Percentiles rank a stretch among this genome's conserved stretches.
These are phyloP conservation scores for Madurella mycetomatis DNA, from an alignment of 2,329 filamentous ascomycete species.

Conservation along the genomic window DNA sequence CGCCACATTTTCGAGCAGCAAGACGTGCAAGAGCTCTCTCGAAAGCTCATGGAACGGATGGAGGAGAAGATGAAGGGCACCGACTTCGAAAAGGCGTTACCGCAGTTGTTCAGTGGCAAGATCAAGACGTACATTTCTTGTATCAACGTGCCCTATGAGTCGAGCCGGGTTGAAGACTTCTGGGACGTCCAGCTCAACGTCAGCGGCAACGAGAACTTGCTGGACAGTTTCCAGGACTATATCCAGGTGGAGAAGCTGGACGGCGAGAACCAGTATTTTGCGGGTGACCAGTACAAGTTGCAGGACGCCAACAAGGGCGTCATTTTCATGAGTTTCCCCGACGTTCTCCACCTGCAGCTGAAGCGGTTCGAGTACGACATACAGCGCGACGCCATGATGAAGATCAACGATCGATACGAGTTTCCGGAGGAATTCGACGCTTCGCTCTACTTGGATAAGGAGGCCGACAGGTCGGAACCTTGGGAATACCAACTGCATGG, in stretches of 20 bases:
- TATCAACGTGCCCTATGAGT: conserved; percentile 97
- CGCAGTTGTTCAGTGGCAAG: conserved; percentile 92
- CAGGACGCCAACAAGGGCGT: conserved; percentile 98
- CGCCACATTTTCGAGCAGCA: conserved; percentile 98
- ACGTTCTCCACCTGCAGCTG: conserved; percentile 88
- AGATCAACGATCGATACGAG: conserved; percentile 91
- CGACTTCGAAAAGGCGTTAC: conserved; percentile 79
- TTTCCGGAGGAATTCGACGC: conserved; percentile 83
- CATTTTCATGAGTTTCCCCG: conserved; percentile 92
- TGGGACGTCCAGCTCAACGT: conserved; percentile 99
- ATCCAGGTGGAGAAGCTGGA: conserved; percentile 95
- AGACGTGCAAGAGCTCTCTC: conserved; percentile 93
- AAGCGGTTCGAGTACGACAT: conserved; percentile 99
- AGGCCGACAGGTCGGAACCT: conserved; percentile 80
- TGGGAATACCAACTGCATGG: conserved; percentile 93
- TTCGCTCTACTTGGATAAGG: conserved; percentile 77
- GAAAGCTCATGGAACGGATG: conserved; percentile 95
- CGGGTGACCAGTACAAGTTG: conserved; percentile 80
- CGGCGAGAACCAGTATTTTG: conserved; percentile 97
- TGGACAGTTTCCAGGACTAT: conserved; percentile 95
- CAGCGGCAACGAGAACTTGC: conserved; percentile 83
- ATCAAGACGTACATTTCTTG: conserved; percentile 99
- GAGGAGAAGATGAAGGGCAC: conserved; percentile 99
- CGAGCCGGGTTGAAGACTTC: conserved; percentile 91
- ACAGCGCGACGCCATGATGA: conserved; percentile 95